Conservation (phyloP, 2,329 filamentous ascomycete species). For the Pleomassaria siparia region DNA sequence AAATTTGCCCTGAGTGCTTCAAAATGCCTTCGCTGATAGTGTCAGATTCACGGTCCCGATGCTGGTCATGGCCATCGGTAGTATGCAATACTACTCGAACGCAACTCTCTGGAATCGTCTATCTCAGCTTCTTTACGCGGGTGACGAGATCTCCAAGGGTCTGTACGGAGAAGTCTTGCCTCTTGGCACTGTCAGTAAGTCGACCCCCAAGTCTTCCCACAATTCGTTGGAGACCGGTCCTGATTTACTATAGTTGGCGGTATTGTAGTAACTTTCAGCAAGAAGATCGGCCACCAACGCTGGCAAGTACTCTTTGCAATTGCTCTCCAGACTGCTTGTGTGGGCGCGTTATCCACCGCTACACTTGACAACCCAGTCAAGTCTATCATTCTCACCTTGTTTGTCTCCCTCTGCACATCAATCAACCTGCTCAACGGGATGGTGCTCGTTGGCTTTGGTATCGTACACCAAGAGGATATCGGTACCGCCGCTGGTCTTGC, state of each 20-base stretch:
- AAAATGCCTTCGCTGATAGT: not conserved
- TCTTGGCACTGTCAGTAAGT: conserved; percentile 25
- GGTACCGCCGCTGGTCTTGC: conserved; percentile 34
- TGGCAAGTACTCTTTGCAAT: conserved; percentile 31
- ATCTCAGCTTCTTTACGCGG: conserved; percentile 29
- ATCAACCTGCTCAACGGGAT: conserved; percentile 33
- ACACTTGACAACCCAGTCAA: conserved; percentile 27
- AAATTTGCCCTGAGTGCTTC: not conserved
- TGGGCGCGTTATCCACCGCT: conserved; percentile 28
- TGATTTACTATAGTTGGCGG: conserved; percentile 21
- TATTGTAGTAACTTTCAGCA: conserved; percentile 29
- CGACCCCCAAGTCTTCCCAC: not conserved
- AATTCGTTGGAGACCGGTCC: not conserved
- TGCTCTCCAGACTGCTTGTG: conserved; percentile 30
- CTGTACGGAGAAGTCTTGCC: conserved; percentile 29
- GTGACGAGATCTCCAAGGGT: conserved; percentile 31
- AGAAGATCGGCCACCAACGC: conserved; percentile 30
- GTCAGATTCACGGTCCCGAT: conserved; percentile 29
- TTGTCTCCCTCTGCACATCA: conserved; percentile 29
- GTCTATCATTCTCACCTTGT: conserved; percentile 29
- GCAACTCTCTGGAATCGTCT: conserved; percentile 31
- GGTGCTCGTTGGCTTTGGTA: conserved; percentile 33
- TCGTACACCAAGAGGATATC: conserved; percentile 33
- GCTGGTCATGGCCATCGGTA: conserved; percentile 34
- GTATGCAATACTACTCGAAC: conserved; percentile 36